Conservation (phyloP, 345 rosid species). For the thale cress (Arabidopsis thaliana) region TAIR10.1 NC_003076.8:2727501-2728000, state of each 20-base stretch:
- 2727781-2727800: neutral
- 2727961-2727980: constrained; percentile 49
- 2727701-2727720: neutral
- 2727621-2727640: neutral
- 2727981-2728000: constrained; percentile 93
- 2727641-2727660: neutral
- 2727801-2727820: no score
- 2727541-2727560: neutral
- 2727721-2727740: neutral
- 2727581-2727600: neutral
- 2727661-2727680: neutral
- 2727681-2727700: neutral
- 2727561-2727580: neutral
- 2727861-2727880: constrained; percentile 11
- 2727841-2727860: neutral
- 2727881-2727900: neutral
- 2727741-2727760: neutral
- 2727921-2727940: constrained; percentile 14
- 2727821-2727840: no score
- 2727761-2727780: neutral
- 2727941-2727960: neutral
- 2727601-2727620: neutral
- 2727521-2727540: neutral
- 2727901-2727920: constrained; percentile 14
- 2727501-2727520: constrained; percentile 14